Evolutionary conservation across 2,329 filamentous ascomycete species (phyloP).

Genomic region (Diplodia seriata): DNA sequence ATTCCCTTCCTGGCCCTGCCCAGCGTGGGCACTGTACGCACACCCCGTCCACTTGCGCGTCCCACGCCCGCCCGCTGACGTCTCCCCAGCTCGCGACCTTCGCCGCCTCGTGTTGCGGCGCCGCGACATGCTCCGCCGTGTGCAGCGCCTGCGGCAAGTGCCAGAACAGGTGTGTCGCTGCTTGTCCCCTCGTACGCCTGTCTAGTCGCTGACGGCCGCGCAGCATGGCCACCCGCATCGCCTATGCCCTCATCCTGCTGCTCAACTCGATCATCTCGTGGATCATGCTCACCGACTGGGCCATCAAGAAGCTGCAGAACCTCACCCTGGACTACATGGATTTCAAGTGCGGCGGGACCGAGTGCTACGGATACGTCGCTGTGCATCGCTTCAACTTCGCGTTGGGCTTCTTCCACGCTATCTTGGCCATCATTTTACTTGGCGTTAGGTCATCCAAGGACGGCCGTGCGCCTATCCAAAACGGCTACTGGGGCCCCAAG

Average conservation of each 20-base stretch:
- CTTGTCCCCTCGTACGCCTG: background rate
- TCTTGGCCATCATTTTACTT: slow-evolving; percentile 82
- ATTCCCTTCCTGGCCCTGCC: slow-evolving; percentile 88
- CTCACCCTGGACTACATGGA: slow-evolving; percentile 95
- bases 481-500: slow-evolving; percentile 99
- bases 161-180: slow-evolving; percentile 76
- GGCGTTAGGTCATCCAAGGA: slow-evolving; percentile 88
- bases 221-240: slow-evolving; percentile 95
- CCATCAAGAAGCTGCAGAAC: slow-evolving; percentile 91
- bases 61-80: slow-evolving; percentile 36
- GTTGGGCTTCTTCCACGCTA: slow-evolving; percentile 88
- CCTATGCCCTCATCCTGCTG: slow-evolving; percentile 91
- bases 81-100: slow-evolving; percentile 72
- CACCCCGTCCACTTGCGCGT: slow-evolving; percentile 27
- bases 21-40: slow-evolving; percentile 80
- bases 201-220: slow-evolving; percentile 34
- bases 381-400: slow-evolving; percentile 98
- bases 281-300: slow-evolving; percentile 99
- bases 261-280: slow-evolving; percentile 96
- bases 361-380: slow-evolving; percentile 94
- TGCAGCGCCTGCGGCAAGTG: slow-evolving; percentile 97
- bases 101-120: slow-evolving; percentile 91
- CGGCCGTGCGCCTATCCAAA: slow-evolving; percentile 86
- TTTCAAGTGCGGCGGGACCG: slow-evolving; percentile 85
- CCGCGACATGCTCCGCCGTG: slow-evolving; percentile 93